Conservation (phyloP, 2,329 filamentous ascomycete species). For the Cordyceps cicadae region DNA sequence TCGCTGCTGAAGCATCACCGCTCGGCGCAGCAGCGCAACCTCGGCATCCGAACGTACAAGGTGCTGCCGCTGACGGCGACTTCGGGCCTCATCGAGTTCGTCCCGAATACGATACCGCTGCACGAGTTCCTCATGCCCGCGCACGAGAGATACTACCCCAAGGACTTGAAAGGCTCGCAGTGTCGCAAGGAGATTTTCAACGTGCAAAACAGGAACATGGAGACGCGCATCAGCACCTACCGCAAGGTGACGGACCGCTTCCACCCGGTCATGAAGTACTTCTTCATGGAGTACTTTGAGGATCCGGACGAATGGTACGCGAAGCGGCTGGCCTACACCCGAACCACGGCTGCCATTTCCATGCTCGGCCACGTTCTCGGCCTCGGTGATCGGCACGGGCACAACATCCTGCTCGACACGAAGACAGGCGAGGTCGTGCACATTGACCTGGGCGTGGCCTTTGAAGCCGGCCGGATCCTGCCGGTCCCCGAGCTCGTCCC, state of each 20-base stretch:
- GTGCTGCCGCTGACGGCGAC: conserved; percentile 79
- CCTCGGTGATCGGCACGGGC: conserved; percentile 86
- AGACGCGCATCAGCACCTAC: conserved; percentile 66
- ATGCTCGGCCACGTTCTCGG: conserved; percentile 91
- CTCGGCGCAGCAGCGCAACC: conserved; percentile 74
- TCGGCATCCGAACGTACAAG: conserved; percentile 94
- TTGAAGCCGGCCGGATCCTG: conserved; percentile 91
- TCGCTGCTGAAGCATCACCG: conserved; percentile 80
- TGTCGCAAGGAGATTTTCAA: conserved; percentile 74
- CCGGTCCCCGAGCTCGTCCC: conserved; percentile 93
- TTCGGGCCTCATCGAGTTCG: conserved; percentile 94
- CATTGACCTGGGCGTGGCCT: conserved; percentile 93
- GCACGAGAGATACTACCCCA: conserved; percentile 78
- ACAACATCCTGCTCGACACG: conserved; percentile 91
- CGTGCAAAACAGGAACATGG: conserved; percentile 61
- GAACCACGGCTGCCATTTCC: conserved; percentile 88
- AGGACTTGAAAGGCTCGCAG: conserved; percentile 65
- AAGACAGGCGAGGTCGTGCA: conserved; percentile 90
- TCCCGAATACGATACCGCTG: conserved; percentile 83
- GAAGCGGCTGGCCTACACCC: conserved; percentile 80
- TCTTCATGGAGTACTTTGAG: conserved; percentile 90
- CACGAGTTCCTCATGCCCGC: conserved; percentile 89
- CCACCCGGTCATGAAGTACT: conserved; percentile 89
- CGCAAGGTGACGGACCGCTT: conserved; percentile 73
- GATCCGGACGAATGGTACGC: conserved; percentile 96